Evolutionary conservation across 2,329 filamentous ascomycete species (phyloP), one percentile per base, ranked within the genome.

Genomic region (Ascosphaera apis): DNA sequence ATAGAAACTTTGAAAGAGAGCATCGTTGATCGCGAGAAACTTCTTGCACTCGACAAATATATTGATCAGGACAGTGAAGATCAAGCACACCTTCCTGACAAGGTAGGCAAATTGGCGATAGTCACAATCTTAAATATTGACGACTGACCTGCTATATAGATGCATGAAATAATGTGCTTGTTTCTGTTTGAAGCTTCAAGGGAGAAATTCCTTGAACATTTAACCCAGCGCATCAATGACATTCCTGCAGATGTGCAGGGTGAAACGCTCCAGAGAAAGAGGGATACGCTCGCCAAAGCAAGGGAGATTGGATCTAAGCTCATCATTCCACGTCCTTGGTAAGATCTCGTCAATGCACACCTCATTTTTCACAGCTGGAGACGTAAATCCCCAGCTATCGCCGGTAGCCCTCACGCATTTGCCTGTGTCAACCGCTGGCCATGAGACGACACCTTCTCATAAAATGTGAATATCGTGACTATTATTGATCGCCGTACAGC

Each of bases 101-200:
- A 61, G 52, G 65, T 66, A 45, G 38, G 50, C 40, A 36, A 3
- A 16, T 13, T 25, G 5, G 21, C 30, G 8, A 12, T 11, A 15
- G 25, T 11, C 13, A 23, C n/a, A 6, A 18, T 18, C 17, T 7
- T 30, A 8, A 15, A 16, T 21, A 12, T 23, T 6, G n/a, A 23
- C 13, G 18, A 34, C 18, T 13, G 15, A 23, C 6, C 18, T 13
- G 27, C 16, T n/a, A 11, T 4, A 16, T 43, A 74, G 51, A 86
- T 92, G 65, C 76, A 80, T 37, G 72, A 82, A 32, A 78, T 92
- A 44, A 84, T 92, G 82, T 64, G 71, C 0, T 63, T 78, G 39
- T 80, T 95, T 47, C 65, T 98, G 15, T 98, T 92, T 51, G 86
- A 95, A 53, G 74, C 76, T 13, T 92, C 84, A 2, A 69, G 84